Conservation (phyloP, 257 asterid species). For the Schizonepeta tenuifolia region DNA sequence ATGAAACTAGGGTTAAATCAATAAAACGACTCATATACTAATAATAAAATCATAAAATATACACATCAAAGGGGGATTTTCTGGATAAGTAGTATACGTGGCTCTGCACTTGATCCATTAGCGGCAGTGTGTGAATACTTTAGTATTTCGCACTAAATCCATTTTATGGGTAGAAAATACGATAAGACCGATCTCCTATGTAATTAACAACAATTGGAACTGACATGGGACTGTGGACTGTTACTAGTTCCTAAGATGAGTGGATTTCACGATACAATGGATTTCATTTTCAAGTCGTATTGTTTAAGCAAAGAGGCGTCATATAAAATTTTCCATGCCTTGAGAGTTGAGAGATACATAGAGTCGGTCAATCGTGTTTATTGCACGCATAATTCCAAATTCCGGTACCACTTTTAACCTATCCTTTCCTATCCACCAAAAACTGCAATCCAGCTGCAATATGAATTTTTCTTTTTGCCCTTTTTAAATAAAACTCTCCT, state of each 20-base stretch:
- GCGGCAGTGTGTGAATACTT: not conserved
- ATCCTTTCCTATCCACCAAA: no score
- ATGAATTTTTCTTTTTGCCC: not conserved
- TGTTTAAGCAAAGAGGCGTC: not conserved
- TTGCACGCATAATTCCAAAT: slow-evolving; percentile 2
- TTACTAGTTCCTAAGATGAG: not conserved
- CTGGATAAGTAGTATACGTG: not conserved
- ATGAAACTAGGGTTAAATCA: no score
- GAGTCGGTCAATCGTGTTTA: not conserved
- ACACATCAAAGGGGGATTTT: not conserved
- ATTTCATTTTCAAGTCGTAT: not conserved
- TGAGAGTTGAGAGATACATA: not conserved
- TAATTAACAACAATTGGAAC: not conserved
- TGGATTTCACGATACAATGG: not conserved
- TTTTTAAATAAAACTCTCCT: no score
- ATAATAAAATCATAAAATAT: not conserved
- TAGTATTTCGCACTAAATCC: not conserved
- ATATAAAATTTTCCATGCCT: no score
- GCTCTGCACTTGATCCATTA: no score
- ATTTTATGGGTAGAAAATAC: not conserved
- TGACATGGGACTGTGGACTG: not conserved
- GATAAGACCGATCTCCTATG: not conserved
- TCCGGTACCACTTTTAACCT: not conserved
- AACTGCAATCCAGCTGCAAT: not conserved
- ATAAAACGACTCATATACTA: not conserved